Base-by-base conservation (phyloP, 2,329 filamentous ascomycete genomes). In the Cladophialophora yegresii region DNA sequence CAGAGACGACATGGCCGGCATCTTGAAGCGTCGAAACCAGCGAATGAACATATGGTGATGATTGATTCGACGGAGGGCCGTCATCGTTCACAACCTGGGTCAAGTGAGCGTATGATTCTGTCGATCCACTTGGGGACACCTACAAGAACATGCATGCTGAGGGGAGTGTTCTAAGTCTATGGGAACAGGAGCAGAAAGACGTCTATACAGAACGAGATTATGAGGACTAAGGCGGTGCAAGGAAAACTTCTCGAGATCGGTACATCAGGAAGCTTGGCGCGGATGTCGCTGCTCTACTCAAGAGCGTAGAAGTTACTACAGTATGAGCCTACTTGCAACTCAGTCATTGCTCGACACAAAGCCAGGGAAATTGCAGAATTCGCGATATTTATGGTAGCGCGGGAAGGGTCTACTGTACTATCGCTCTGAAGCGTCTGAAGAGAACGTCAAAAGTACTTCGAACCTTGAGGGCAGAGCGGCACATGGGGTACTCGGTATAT, bases 1-100 rank as follows among this genome's bases (percentile, higher is more conserved):
- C 93, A 7, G 92, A 96, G 66, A 98, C 91, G n/a, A 81, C 83
- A 78, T 97, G 93, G 7, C 92, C 92, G 33, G 89, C 87, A 62
- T 82, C 78, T 75, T 92, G 64, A 57, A 95, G 87, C 59, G 85
- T 84, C 66, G 85, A 81, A 50, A 93, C 84, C 63, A 93, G 84
- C 67, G 85, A 87, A 79, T 91, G 89, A 67, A 93, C 85, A 73
- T 93, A 93, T 7, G 91, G 91, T 53, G 90, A 92, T 45, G 90
- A 90, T 73, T 89, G 85, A 65, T 87, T 84, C 33, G 89, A 91
- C 68, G 90, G 90, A 58, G 90, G 90, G 16, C 90, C 90, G 79
- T 93, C 90, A 74, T 93, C 90, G 80, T 93, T 93, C 36, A 76
- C 76, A 56, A 81, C 77, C 78, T 81, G 58, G 12, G 43, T 6